Percentiles rank a stretch among this genome's conserved stretches.
Conservation (phyloP, 2,329 filamentous ascomycete species). For the Colletotrichum liaoningense region DNA sequence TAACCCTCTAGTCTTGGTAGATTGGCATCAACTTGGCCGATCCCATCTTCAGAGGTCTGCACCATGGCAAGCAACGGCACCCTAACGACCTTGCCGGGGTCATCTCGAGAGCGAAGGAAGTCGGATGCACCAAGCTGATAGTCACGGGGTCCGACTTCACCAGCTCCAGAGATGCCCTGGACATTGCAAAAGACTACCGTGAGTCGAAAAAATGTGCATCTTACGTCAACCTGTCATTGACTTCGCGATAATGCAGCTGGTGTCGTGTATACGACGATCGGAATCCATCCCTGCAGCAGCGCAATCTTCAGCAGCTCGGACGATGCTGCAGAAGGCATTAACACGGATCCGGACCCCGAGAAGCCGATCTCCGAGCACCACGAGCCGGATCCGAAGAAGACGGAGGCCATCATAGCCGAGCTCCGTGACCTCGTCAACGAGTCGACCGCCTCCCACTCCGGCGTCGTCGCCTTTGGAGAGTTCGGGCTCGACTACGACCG, state of each 20-base stretch:
- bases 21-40: slow-evolving; percentile 97
- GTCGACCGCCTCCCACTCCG: slow-evolving; percentile 58
- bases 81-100: slow-evolving; percentile 81
- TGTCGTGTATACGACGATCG: slow-evolving; percentile 88
- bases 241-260: slow-evolving; percentile 64
- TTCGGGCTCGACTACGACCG: slow-evolving; percentile 97
- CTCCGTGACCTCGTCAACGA: slow-evolving; percentile 74
- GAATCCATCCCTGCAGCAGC: slow-evolving; percentile 92
- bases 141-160: slow-evolving; percentile 89
- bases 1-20: slow-evolving; percentile 49
- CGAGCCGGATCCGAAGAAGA: slow-evolving; percentile 56
- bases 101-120: slow-evolving; percentile 79
- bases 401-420: slow-evolving; percentile 62
- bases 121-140: slow-evolving; percentile 90
- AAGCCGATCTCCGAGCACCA: slow-evolving; percentile 62
- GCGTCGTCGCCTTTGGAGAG: slow-evolving; percentile 88
- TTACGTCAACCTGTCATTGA: slow-evolving; percentile 17
- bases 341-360: slow-evolving; percentile 63
- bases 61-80: slow-evolving; percentile 83
- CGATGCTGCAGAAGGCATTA: slow-evolving; percentile 56
- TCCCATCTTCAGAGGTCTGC: slow-evolving; percentile 85
- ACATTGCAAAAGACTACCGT: slow-evolving; percentile 81
- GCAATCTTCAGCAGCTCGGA: slow-evolving; percentile 76
- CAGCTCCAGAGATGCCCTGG: slow-evolving; percentile 80
- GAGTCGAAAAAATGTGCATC: slow-evolving; percentile 46